A percentile compares a stretch with the other conserved stretches of the same genome.
phyloP scores from a whole-genome alignment of 352 stramenopile species.

The Phytopythium mirpurense region DNA sequence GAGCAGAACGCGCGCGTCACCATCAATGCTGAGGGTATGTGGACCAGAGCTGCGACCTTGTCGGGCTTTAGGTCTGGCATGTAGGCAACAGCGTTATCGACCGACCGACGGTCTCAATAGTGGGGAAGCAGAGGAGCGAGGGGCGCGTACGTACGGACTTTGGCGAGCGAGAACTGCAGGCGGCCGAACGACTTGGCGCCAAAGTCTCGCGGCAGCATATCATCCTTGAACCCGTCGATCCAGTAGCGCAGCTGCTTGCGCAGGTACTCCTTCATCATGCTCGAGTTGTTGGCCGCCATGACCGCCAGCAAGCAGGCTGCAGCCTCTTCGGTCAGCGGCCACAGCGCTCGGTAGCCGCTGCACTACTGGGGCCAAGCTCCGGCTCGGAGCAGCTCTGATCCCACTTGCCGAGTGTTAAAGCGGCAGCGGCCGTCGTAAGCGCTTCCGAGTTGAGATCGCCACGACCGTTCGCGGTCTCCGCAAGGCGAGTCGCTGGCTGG shows the following conservation, averaged over 20 bases:
- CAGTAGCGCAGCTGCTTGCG: conserved; percentile 60
- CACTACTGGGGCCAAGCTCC: no score
- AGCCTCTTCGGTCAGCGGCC: no score
- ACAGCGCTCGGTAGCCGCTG: no score
- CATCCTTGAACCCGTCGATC: conserved; percentile 56
- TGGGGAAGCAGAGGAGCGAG: background rate
- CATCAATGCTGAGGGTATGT: conserved; percentile 39
- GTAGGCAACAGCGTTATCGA: background rate
- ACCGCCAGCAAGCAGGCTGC: background rate
- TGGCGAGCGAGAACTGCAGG: conserved; percentile 38
- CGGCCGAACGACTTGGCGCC: conserved; percentile 36
- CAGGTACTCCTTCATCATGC: conserved; percentile 67
- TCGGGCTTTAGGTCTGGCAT: conserved; percentile 55
- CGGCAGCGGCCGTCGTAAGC: no score
- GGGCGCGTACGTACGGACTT: conserved; percentile 27
- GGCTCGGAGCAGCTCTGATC: no score
- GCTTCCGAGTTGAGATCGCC: no score
- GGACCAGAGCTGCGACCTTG: conserved; percentile 40
- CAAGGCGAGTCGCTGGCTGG: no score
- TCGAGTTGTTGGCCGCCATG: conserved; percentile 17
- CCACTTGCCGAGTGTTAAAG: no score
- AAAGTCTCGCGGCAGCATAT: conserved; percentile 57
- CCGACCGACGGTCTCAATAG: background rate
- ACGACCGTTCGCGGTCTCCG: no score
- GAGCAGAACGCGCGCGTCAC: conserved; percentile 46